Evolutionary conservation across 2,329 filamentous ascomycete species (phyloP), one percentile per base, ranked within the genome.

Genomic region (Nothopassalora personata): DNA sequence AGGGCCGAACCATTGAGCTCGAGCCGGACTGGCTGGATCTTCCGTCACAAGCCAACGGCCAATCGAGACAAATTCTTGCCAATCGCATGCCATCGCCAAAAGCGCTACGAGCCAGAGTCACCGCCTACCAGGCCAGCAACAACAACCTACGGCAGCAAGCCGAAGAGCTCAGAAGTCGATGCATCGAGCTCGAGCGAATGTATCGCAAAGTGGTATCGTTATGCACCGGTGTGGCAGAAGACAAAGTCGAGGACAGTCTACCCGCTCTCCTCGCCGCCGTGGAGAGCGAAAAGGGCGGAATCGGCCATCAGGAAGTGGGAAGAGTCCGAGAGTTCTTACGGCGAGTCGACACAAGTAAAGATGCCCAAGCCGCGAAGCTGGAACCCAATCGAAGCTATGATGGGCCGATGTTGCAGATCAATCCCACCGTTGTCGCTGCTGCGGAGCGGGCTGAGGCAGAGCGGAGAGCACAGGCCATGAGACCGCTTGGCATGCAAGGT

Each of bases 131-230:
- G 57, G 77, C 79, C 11, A 86, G 91, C 50, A 90, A 91, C 48
- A 80, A 82, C 46, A 79, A 82, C 18, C 84, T 94, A 11, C 79
- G 84, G 55, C 83, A 84, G 53, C 84, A 88, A 66, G 86, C 91
- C 1, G 81, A 83, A 18, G 83, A 83, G 5, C 81, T 99, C 8
- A 87, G 90, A 71, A 86, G 87, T 31, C 86, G 89, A 60, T 93
- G 90, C 67, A 87, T 86, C 4, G 91, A 96, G 56, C 81, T 96
- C 3, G 93, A 96, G 70, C 81, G 88, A 65, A 91, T 94, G 74
- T 97, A 97, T 72, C 84, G 91, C 28, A 89, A 88, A 65, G 90
- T 97, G 31, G 91, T 99, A 27, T 86, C 88, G 56, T 78, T 97
- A 11, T 97, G 93, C 71, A 96, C 91, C 0, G 86, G 86, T 8